Evolutionary conservation across 106 monocot genomes (phyloP).

Genomic region (Dioscorea alata): DNA sequence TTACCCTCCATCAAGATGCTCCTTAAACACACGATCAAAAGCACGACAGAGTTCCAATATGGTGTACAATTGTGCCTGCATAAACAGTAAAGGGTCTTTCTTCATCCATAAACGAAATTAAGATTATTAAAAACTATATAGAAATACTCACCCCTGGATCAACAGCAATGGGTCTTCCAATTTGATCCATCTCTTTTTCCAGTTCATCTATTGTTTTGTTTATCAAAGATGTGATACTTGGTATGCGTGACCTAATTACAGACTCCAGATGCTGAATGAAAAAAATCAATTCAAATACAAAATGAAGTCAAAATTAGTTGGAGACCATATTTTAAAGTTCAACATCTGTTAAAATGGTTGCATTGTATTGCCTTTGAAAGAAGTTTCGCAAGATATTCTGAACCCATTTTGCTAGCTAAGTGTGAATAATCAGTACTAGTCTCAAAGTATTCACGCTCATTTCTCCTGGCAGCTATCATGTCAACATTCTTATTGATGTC

Average conservation of each 20-base stretch:
- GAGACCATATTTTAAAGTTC: too few species aligned
- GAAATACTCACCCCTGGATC: constrained; percentile 59
- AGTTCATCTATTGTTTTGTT: constrained; percentile 66
- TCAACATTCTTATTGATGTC: constrained; percentile 42
- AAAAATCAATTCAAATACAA: too few species aligned
- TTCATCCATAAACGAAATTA: neutral
- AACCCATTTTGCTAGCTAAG: constrained; percentile 40
- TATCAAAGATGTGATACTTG: constrained; percentile 62
- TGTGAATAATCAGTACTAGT: constrained; percentile 43
- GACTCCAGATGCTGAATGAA: constrained; percentile 55
- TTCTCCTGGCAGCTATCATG: constrained; percentile 35
- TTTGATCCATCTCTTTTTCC: constrained; percentile 57
- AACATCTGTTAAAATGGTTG: too few species aligned
- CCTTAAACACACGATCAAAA: constrained; percentile 62
- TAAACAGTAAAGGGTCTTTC: neutral
- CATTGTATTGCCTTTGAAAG: constrained; percentile 26
- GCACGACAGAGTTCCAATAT: constrained; percentile 61
- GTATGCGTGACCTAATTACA: constrained; percentile 62
- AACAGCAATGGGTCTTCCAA: constrained; percentile 58
- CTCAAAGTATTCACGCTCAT: constrained; percentile 39
- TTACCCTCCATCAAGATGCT: constrained; percentile 72
- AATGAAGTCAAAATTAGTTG: too few species aligned
- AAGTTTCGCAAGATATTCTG: constrained; percentile 51
- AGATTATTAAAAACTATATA: neutral
- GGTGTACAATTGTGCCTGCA: constrained; percentile 55